Base-by-base conservation (phyloP, 2,329 filamentous ascomycete genomes). In the Diatrype stigma region DNA sequence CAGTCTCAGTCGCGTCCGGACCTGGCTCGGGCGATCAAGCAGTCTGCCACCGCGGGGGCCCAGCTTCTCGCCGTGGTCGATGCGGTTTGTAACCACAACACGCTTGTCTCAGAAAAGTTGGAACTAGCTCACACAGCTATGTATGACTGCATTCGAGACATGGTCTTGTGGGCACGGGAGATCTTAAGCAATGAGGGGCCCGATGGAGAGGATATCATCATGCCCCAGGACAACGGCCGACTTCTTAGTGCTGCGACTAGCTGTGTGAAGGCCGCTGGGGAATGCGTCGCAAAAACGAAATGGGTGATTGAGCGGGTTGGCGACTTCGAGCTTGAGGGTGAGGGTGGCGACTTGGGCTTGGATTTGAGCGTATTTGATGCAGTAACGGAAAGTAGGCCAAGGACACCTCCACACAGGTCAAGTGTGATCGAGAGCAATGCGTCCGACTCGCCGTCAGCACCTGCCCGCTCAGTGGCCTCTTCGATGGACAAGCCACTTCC, bases 1-100 rank as follows among this genome's bases (percentile, higher is more conserved):
- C 91, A 96, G 67, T 94, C 92, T n/a, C 87, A 94, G 55, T 94
- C 91, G 7, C 87, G 90, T 8, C 83, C 87, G 1, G 91, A 96
- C 66, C 78, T 97, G 46, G 84, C 91, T 30, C 73, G 85, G 11
- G 91, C 89, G 16, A 93, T 95, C 45, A 86, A 89, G 64, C 86
- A 93, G 66, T 90, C 92, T 8, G 89, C 92, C 10, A 79, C 84
- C 7, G 91, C 92, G 2, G 95, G 92, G 56, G 86, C 86, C 45
- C 83, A 87, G 58, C 78, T 97, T 46, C 76, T 96, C 47, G 79
- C 83, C 16, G 84, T 96, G 11, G 82, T 96, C 11, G 89, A 95
- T 62, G 82, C 87, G 51, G 85, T 97, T 58, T 90, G 87, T 69
- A 82, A 86, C 50, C 89, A 91, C 66, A 90, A 90, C 69, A 77